These are phyloP conservation scores for Solanum paucissectum DNA, from an alignment of 257 asterid species.

Conservation along the genomic window DNA sequence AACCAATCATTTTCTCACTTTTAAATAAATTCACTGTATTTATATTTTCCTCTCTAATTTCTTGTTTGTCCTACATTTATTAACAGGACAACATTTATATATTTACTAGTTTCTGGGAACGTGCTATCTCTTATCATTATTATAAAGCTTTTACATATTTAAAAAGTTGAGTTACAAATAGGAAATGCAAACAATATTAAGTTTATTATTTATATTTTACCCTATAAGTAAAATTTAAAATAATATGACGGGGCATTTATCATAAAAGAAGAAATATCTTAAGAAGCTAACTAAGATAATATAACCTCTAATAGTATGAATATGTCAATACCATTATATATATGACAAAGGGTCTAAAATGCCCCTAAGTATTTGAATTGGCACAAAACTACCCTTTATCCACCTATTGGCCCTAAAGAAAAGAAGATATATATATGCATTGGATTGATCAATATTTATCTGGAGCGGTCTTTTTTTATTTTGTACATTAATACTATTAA, in stretches of 20 bases:
- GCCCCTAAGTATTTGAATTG: too few species aligned
- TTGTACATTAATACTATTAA: too few species aligned
- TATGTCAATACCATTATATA: not conserved
- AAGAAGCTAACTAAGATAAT: not conserved
- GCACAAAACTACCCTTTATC: too few species aligned
- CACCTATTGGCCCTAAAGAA: too few species aligned
- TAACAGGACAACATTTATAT: not conserved
- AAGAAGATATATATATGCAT: too few species aligned
- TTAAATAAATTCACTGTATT: not conserved
- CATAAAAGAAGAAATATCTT: not conserved
- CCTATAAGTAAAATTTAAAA: not conserved
- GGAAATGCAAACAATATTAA: not conserved
- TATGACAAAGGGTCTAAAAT: too few species aligned
- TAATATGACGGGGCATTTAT: not conserved
- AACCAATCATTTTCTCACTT: not conserved
- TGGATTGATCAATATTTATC: too few species aligned
- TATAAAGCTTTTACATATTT: not conserved
- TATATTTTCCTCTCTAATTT: not conserved
- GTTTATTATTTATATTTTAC: too few species aligned
- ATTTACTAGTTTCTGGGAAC: not conserved
- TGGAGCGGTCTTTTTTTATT: too few species aligned
- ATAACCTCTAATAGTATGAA: not conserved
- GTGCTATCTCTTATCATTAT: too few species aligned
- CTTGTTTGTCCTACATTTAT: not conserved
- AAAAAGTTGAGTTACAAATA: too few species aligned